phyloP scores from a whole-genome alignment of 1,284 basidiomycete genomes.

The Sporisorium iseilematis-ciliati region DNA sequence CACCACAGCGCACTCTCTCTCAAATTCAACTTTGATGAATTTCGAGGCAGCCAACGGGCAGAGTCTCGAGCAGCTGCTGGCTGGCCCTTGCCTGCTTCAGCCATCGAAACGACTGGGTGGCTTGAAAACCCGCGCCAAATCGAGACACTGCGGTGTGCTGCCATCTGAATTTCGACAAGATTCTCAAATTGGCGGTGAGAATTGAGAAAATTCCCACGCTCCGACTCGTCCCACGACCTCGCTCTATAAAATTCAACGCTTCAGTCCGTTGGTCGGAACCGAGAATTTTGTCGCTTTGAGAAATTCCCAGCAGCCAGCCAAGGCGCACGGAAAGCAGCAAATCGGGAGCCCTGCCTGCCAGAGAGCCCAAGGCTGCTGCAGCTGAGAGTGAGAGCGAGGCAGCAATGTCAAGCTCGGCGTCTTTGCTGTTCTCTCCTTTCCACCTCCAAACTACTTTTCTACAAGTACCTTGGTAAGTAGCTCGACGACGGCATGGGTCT shows the following conservation, averaged over 20 bases:
- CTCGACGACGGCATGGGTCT: not conserved
- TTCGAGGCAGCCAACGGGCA: not conserved
- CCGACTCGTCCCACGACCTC: not conserved
- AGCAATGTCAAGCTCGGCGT: constrained; percentile 18
- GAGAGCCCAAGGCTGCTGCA: not conserved
- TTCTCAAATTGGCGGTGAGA: not conserved
- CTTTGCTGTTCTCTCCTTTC: constrained; percentile 1
- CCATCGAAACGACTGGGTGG: not conserved
- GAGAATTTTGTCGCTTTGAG: not conserved
- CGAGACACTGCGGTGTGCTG: not conserved
- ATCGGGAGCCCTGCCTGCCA: not conserved
- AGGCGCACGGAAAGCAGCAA: not conserved
- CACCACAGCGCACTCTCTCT: not conserved
- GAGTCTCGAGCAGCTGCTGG: too few relatives aligned
- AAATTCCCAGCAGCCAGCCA: not conserved
- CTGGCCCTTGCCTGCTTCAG: not conserved
- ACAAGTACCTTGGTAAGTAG: constrained; percentile 55
- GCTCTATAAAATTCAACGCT: not conserved
- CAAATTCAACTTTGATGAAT: not conserved
- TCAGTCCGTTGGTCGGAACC: constrained; percentile 11
- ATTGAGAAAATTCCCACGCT: constrained; percentile 22
- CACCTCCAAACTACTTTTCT: constrained; percentile 36
- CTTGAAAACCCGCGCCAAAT: constrained; percentile 14
- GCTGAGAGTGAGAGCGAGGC: constrained; percentile 1
- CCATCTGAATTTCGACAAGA: not conserved